These are phyloP conservation scores for Talaromyces ruber DNA, from an alignment of 495 filamentous ascomycete genomes.

Conservation along the genomic window DNA sequence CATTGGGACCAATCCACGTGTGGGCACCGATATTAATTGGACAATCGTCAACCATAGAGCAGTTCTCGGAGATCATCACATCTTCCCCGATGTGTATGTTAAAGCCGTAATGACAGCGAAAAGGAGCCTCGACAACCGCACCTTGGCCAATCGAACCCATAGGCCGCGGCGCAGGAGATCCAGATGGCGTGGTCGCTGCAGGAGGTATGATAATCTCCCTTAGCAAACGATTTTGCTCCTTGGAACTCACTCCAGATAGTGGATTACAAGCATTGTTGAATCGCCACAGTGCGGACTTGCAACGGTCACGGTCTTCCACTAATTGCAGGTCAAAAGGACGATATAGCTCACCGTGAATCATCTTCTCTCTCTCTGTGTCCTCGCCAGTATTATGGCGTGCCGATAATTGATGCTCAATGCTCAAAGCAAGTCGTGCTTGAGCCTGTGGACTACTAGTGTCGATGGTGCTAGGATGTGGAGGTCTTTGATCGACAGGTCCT, in stretches of 20 bases:
- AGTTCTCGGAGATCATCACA: slow-evolving; percentile 78
- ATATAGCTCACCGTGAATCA: slow-evolving; percentile 78
- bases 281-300: slow-evolving; percentile 72
- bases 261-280: slow-evolving; percentile 90
- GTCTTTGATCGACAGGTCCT: slow-evolving; percentile 26
- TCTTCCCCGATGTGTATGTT: slow-evolving; percentile 86
- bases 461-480: slow-evolving; percentile 20
- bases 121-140: slow-evolving; percentile 79
- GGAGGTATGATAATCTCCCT: slow-evolving; percentile 56
- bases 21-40: slow-evolving; percentile 64
- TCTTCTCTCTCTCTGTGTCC: slow-evolving; percentile 87
- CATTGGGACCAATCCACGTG: slow-evolving; percentile 79
- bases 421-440: slow-evolving; percentile 37
- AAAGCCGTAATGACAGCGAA: slow-evolving; percentile 92
- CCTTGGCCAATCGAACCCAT: slow-evolving; percentile 64
- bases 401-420: slow-evolving; percentile 36
- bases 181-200: slow-evolving; percentile 36
- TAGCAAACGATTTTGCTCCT: slow-evolving; percentile 75
- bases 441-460: slow-evolving; percentile 36
- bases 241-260: slow-evolving; percentile 60
- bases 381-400: slow-evolving; percentile 20
- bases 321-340: slow-evolving; percentile 70
- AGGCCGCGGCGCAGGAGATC: slow-evolving; percentile 21
- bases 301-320: slow-evolving; percentile 77
- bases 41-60: slow-evolving; percentile 76